phyloP scores from a whole-genome alignment of 179 eudicot species.

The Heliamphora pulchella region DNA sequence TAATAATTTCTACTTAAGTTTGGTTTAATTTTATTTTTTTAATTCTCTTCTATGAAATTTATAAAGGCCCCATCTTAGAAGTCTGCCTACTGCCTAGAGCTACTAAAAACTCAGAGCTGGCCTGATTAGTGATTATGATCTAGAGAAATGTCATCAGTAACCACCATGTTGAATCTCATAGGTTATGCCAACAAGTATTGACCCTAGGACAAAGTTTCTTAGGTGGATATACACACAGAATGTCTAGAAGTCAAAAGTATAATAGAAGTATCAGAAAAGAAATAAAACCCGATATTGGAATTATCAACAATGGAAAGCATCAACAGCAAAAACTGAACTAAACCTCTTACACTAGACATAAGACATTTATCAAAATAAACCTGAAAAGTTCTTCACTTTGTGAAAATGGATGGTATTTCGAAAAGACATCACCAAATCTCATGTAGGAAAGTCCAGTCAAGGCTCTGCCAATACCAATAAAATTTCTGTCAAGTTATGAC shows the following conservation, averaged over 20 bases:
- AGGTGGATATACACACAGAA: neutral
- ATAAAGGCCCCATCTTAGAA: no score
- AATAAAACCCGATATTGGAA: neutral
- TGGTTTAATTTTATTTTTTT: no score
- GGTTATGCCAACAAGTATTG: neutral
- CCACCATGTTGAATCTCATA: neutral
- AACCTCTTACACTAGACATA: neutral
- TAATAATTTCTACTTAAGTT: no score
- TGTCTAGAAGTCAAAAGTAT: neutral
- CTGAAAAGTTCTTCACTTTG: slow-evolving; percentile 78
- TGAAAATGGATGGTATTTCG: slow-evolving; percentile 59
- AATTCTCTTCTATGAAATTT: no score
- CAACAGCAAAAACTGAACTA: neutral
- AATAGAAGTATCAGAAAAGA: neutral
- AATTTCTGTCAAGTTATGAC: neutral
- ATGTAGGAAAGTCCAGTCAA: slow-evolving; percentile 67
- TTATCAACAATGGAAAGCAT: neutral
- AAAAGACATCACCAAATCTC: slow-evolving; percentile 88
- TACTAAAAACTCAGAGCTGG: no score
- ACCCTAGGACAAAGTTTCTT: neutral
- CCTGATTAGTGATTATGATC: neutral
- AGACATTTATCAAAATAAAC: slow-evolving; percentile 27
- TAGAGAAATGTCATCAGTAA: neutral
- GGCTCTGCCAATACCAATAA: slow-evolving; percentile 46
- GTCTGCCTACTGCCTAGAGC: no score